Conservation (phyloP, 768 basidiomycete species). For the Phanerochaete carnosa region DNA sequence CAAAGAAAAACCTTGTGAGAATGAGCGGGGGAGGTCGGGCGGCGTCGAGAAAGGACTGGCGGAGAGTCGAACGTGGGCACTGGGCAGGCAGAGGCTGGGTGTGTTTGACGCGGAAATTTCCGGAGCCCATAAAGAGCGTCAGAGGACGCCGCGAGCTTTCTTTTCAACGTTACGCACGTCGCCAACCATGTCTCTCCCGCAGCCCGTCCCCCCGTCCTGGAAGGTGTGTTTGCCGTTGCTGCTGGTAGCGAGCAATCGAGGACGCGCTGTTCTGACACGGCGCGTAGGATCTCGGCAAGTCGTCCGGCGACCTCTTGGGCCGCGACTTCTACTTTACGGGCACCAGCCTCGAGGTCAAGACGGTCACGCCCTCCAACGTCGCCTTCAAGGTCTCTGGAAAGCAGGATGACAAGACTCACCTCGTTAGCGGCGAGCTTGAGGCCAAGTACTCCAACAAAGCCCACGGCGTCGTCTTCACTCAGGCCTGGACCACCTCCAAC, state of each 20-base stretch:
- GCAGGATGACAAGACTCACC: conserved; percentile 69
- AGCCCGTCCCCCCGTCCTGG: conserved; percentile 96
- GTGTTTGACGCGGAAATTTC: conserved; percentile 17
- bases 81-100: conserved; percentile 7
- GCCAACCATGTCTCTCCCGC: conserved; percentile 79
- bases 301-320: conserved; percentile 88
- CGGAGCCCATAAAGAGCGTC: conserved; percentile 25
- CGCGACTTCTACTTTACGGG: conserved; percentile 88
- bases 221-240: conserved; percentile 53
- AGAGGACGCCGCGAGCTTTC: conserved; percentile 17
- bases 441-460: conserved; percentile 89
- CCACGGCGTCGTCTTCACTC: conserved; percentile 92
- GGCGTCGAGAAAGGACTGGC: neutral
- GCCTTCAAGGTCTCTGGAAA: conserved; percentile 90
- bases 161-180: conserved; percentile 27
- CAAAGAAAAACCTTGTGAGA: neutral
- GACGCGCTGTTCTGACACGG: conserved; percentile 1
- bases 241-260: neutral
- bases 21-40: neutral
- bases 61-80: conserved; percentile 13
- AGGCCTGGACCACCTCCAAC: conserved; percentile 96
- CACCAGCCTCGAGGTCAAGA: conserved; percentile 80
- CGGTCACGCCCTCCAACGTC: conserved; percentile 83
- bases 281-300: conserved; percentile 89
- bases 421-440: conserved; percentile 90